Evolutionary conservation across 2,329 filamentous ascomycete species (phyloP).

Genomic region (Arthrobotrys megalospora): DNA sequence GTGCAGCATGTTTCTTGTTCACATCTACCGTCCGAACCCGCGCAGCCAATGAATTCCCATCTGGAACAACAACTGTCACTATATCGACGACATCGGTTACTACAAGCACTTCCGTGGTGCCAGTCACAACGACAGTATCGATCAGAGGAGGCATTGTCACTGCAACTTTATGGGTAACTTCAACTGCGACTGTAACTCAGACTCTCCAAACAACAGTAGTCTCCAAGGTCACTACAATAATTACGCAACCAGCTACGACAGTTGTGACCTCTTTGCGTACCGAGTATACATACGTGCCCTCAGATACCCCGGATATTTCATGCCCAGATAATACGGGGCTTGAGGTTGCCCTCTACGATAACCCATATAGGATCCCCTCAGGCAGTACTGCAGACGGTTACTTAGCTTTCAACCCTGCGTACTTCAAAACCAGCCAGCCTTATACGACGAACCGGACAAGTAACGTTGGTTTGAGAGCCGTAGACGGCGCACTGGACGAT

Average conservation of each 20-base stretch:
- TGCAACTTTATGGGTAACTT: neutral
- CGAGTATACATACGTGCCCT: constrained; percentile 9
- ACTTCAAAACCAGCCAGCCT: constrained; percentile 10
- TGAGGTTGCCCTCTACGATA: constrained; percentile 38
- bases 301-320: constrained; percentile 16
- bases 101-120: neutral
- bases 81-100: constrained; percentile 4
- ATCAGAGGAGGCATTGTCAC: constrained; percentile 4
- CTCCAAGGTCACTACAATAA: neutral
- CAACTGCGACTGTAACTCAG: neutral
- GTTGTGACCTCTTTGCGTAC: neutral
- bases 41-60: constrained; percentile 22
- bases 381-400: neutral
- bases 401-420: neutral
- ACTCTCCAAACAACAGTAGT: neutral
- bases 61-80: constrained; percentile 18
- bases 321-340: constrained; percentile 15
- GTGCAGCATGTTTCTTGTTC: constrained; percentile 36
- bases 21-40: constrained; percentile 9
- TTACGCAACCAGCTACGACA: neutral
- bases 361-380: neutral
- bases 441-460: neutral
- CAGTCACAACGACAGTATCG: neutral
- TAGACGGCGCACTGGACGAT: neutral
- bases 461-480: neutral